A percentile compares a stretch with the other conserved stretches of the same genome.
Conservation (phyloP, 2,329 filamentous ascomycete genomes). For the Onygena corvina region DNA sequence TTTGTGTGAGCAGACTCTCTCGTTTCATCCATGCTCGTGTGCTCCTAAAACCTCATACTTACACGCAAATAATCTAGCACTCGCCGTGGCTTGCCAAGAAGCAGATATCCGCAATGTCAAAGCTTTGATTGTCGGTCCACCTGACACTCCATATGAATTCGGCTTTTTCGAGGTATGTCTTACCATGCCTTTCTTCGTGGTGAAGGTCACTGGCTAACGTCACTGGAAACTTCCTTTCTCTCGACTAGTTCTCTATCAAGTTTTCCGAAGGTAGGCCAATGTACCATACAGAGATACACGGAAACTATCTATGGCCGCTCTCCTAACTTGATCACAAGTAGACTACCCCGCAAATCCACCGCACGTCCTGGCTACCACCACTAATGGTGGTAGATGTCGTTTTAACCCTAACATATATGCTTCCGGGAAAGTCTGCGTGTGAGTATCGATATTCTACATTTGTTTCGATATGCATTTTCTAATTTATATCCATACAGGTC, state of each 20-base stretch:
- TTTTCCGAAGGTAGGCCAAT: constrained; percentile 54
- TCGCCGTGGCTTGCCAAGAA: constrained; percentile 79
- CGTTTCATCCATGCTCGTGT: not conserved
- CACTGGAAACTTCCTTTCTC: too few relatives aligned
- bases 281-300: not conserved
- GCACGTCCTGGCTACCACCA: constrained; percentile 58
- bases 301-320: too few relatives aligned
- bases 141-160: constrained; percentile 91
- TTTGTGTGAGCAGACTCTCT: constrained; percentile 51
- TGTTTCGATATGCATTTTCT: constrained; percentile 9
- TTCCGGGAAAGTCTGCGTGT: constrained; percentile 83
- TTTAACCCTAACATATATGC: constrained; percentile 98
- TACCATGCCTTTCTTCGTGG: not conserved
- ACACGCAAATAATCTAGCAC: constrained; percentile 42
- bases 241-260: constrained; percentile 68
- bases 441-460: constrained; percentile 30
- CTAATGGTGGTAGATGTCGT: constrained; percentile 72
- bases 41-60: not conserved
- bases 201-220: not conserved
- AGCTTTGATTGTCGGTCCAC: constrained; percentile 80
- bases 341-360: constrained; percentile 68
- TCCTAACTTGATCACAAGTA: constrained; percentile 24
- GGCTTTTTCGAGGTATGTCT: constrained; percentile 79
- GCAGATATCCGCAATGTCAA: constrained; percentile 77
- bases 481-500: constrained; percentile 44